phyloP scores from a whole-genome alignment of 805 yeast species.

The Cyberlindnera bimundalis region DNA sequence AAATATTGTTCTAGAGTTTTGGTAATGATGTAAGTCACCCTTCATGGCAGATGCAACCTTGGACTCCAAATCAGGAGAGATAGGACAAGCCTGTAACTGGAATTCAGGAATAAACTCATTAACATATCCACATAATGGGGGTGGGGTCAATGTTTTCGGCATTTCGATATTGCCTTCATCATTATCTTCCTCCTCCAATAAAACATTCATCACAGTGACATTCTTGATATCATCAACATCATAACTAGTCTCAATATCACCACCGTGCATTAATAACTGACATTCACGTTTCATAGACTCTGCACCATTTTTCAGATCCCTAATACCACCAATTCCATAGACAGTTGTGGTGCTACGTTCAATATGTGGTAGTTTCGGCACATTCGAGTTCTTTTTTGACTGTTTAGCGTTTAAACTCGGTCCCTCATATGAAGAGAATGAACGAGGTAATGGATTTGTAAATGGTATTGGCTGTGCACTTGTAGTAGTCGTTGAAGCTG shows the following conservation, averaged over 20 bases:
- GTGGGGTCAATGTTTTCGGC: conserved; percentile 17
- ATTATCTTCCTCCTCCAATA: conserved; percentile 20
- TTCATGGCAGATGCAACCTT: conserved; percentile 50
- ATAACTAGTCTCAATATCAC: conserved; percentile 1
- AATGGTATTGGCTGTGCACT: conserved; percentile 6
- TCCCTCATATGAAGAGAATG: conserved; percentile 14
- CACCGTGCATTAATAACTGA: conserved; percentile 17
- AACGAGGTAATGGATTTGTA: conserved; percentile 22
- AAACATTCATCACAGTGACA: conserved; percentile 30
- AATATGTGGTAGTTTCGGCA: conserved; percentile 29
- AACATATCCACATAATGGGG: conserved; percentile 29
- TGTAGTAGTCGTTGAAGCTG: conserved; percentile 1
- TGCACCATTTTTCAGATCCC: conserved; percentile 7
- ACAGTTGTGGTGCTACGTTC: conserved; percentile 21
- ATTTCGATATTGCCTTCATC: background rate
- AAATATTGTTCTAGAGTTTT: conserved; percentile 28
- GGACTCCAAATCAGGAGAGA: conserved; percentile 45
- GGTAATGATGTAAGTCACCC: conserved; percentile 37
- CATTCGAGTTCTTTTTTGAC: conserved; percentile 26
- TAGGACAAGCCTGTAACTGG: conserved; percentile 51
- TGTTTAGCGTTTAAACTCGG: background rate
- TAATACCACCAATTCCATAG: conserved; percentile 10
- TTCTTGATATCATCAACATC: conserved; percentile 23
- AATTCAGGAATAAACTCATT: conserved; percentile 30
- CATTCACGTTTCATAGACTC: conserved; percentile 8